Conservation (phyloP, 139 green algal species). For the Chlorella vulgaris region DNA sequence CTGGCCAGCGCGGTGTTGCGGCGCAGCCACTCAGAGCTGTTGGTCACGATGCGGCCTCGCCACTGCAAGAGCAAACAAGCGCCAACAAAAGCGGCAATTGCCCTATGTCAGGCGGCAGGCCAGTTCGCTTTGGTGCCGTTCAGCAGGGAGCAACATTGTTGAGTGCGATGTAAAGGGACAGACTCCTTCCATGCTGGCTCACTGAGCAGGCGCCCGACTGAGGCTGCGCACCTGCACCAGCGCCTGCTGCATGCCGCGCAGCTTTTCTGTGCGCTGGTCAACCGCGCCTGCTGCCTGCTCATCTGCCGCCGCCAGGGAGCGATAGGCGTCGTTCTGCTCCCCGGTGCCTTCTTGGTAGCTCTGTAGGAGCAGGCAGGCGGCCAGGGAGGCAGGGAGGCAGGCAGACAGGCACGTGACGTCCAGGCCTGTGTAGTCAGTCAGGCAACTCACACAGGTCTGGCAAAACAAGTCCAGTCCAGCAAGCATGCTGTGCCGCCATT, state of each 20-base stretch:
- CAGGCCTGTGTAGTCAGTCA: too few species aligned
- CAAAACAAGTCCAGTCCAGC: too few species aligned
- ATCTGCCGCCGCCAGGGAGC: slow-evolving; percentile 1
- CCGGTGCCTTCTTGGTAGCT: slow-evolving; percentile 11
- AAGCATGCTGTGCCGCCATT: too few species aligned
- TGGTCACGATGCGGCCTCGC: slow-evolving; percentile 69
- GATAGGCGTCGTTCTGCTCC: neutral
- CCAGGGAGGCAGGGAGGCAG: neutral
- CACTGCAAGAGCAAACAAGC: neutral
- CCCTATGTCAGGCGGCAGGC: too few species aligned
- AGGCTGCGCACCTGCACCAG: slow-evolving; percentile 31
- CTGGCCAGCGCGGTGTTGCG: slow-evolving; percentile 70
- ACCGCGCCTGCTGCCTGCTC: neutral
- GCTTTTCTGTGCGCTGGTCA: slow-evolving; percentile 18
- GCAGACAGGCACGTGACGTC: neutral
- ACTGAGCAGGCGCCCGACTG: too few species aligned
- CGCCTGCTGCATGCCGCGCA: slow-evolving; percentile 17
- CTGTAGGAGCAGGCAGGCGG: neutral
- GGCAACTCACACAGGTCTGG: too few species aligned
- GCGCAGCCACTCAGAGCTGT: slow-evolving; percentile 81
- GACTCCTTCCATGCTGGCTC: too few species aligned
- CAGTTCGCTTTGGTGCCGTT: too few species aligned
- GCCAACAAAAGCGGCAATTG: too few species aligned
- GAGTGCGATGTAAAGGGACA: too few species aligned
- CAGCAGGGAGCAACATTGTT: too few species aligned